Conservation (phyloP, 2,329 filamentous ascomycete species). For the Nemania sp. region DNA sequence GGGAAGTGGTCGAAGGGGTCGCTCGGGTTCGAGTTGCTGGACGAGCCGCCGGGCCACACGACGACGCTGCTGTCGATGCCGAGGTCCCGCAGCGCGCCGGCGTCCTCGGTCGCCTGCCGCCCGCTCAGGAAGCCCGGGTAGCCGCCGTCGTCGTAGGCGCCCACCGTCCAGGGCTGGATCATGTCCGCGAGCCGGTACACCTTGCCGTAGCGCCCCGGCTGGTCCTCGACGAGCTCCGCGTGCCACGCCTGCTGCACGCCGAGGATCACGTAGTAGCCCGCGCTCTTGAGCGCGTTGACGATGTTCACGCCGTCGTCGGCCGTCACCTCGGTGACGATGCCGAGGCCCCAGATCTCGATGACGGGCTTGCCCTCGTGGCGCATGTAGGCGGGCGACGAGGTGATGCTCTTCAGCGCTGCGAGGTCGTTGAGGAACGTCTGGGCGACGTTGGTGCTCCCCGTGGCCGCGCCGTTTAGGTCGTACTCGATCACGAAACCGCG, state of each 20-base stretch:
- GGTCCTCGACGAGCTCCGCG: constrained; percentile 32
- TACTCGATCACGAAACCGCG: constrained; percentile 37
- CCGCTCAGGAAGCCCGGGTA: constrained; percentile 33
- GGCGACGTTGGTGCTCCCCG: constrained; percentile 30
- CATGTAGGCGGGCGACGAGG: constrained; percentile 36
- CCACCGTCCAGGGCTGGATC: constrained; percentile 38
- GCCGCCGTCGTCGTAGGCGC: constrained; percentile 30
- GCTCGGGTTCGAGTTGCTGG: constrained; percentile 27
- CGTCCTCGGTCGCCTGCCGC: constrained; percentile 33
- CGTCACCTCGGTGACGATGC: constrained; percentile 31
- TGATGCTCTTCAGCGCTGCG: constrained; percentile 28
- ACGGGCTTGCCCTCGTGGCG: constrained; percentile 36
- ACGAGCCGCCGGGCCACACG: constrained; percentile 36
- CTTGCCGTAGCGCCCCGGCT: constrained; percentile 31
- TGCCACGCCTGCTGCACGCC: constrained; percentile 38
- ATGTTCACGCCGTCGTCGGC: constrained; percentile 33
- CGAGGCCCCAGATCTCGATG: constrained; percentile 36
- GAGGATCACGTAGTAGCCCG: constrained; percentile 36
- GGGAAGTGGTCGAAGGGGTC: constrained; percentile 32
- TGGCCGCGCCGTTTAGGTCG: constrained; percentile 32
- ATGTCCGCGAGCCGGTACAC: constrained; percentile 36
- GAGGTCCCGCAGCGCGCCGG: constrained; percentile 25
- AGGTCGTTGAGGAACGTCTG: constrained; percentile 32
- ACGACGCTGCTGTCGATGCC: constrained; percentile 37
- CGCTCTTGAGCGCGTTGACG: constrained; percentile 33